Evolutionary conservation across 1,284 basidiomycete genomes (phyloP), one percentile per base, ranked within the genome.

Genomic region (Trametes versicolor): DNA sequence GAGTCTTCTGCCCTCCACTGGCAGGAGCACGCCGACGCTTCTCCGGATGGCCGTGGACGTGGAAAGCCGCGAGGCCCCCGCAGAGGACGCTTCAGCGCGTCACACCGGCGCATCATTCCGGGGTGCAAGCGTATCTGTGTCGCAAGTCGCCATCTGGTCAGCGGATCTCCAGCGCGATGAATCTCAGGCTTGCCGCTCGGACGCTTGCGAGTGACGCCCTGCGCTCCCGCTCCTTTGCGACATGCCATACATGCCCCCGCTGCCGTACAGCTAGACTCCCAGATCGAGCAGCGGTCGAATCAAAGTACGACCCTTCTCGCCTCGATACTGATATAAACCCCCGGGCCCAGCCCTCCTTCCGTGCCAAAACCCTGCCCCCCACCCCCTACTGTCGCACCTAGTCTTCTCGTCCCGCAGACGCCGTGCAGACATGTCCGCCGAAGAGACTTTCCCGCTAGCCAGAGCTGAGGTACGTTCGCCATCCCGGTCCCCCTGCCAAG

Each of bases 361-460:
- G 61, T 49, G 61, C 54, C 61, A 62, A 62, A 34, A 57, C 34
- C 32, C 41, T 45, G 39, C 41, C 32, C 32, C 49, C 27, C 47
- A 25, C 12, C 48, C 27, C 25, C 53, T 41, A 47, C 39, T 37
- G 21, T 27, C 49, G n/a, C 32, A 34, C 54, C 25, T 47, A 36
- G 29, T 37, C 36, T 36, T 21, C 43, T 43, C 15, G 36, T 36
- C 41, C 51, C 36, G n/a, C 37, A 34, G 61, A 51, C 55, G n/a
- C 17, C 17, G 27, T 32, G 62, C 62, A 64, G 57, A 53, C 62
- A 64, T 64, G 62, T 64, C 62, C 51, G 62, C 59, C 62, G 50
- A 59, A 49, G 62, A 54, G 58, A n/a, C 12, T 5, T 64, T 64
- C 39, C 54, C 63, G 52, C 53, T 64, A 47, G 58, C 63, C 41